Evolutionary conservation across 2,329 filamentous ascomycete species (phyloP).

Genomic region (Colletotrichum magnum): DNA sequence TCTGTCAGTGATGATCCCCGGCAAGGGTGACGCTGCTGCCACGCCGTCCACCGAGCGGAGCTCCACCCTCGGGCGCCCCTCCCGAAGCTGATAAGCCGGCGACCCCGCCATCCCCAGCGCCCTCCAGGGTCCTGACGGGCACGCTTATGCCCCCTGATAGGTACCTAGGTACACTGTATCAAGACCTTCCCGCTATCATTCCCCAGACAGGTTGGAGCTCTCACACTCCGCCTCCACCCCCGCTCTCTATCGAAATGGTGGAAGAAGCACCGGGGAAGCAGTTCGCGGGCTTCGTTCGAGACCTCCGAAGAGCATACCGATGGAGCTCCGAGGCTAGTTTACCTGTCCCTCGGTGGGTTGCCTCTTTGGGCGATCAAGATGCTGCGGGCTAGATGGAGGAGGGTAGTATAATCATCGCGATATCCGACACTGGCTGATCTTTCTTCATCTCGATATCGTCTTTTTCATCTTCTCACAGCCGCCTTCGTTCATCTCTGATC

Average conservation of each 20-base stretch:
- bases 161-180: not conserved
- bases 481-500: not conserved
- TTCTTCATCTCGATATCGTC: not conserved
- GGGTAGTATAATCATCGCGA: slow-evolving; percentile 23
- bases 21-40: slow-evolving; percentile 2
- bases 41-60: slow-evolving; percentile 18
- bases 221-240: slow-evolving; percentile 33
- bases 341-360: slow-evolving; percentile 16
- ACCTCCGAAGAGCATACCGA: slow-evolving; percentile 22
- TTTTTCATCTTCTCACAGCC: not conserved
- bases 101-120: slow-evolving; percentile 21
- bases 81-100: slow-evolving; percentile 31
- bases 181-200: not conserved
- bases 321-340: slow-evolving; percentile 22
- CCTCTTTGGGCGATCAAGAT: slow-evolving; percentile 21
- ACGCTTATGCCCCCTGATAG: not conserved
- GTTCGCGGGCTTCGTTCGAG: not conserved
- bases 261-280: not conserved
- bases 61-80: slow-evolving; percentile 34
- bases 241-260: not conserved
- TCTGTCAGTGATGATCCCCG: not conserved
- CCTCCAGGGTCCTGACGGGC: not conserved
- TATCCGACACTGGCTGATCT: slow-evolving; percentile 1
- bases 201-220: not conserved
- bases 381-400: not conserved